Evolutionary conservation across 2,329 filamentous ascomycete species (phyloP).

Genomic region (Herpotrichia juniperi): DNA sequence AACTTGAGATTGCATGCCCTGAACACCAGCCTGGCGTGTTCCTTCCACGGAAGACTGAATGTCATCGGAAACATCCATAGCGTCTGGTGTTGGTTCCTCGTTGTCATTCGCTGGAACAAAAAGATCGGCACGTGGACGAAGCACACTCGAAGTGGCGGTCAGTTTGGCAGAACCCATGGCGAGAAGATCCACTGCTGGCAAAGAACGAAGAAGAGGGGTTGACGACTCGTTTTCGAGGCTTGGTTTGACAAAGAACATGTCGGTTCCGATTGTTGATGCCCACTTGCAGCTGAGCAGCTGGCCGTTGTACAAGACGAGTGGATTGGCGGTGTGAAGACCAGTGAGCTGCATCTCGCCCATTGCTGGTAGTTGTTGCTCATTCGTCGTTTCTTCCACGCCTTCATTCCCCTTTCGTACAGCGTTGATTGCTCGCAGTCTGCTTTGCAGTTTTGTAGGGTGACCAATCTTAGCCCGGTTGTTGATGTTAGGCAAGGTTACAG

Average conservation of each 20-base stretch:
- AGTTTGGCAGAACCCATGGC: constrained; percentile 74
- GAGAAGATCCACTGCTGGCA: constrained; percentile 70
- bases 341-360: constrained; percentile 72
- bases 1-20: constrained; percentile 4
- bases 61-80: constrained; percentile 4
- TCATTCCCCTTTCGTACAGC: background rate
- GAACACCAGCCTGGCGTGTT: background rate
- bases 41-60: constrained; percentile 11
- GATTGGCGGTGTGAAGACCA: constrained; percentile 78
- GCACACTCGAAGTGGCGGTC: constrained; percentile 67
- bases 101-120: constrained; percentile 12
- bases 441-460: constrained; percentile 31
- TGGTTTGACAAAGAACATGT: constrained; percentile 69
- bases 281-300: constrained; percentile 81
- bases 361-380: constrained; percentile 8
- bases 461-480: constrained; percentile 1
- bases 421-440: constrained; percentile 34
- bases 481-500: background rate
- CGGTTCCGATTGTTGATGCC: constrained; percentile 83
- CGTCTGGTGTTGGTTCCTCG: constrained; percentile 5
- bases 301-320: constrained; percentile 79
- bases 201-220: constrained; percentile 54
- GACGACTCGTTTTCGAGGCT: constrained; percentile 25
- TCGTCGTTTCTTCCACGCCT: background rate
- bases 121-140: constrained; percentile 49